Percentiles rank a stretch among this genome's conserved stretches.
phyloP scores from a whole-genome alignment of 805 yeast species.

The Candida lessepsii region DNA sequence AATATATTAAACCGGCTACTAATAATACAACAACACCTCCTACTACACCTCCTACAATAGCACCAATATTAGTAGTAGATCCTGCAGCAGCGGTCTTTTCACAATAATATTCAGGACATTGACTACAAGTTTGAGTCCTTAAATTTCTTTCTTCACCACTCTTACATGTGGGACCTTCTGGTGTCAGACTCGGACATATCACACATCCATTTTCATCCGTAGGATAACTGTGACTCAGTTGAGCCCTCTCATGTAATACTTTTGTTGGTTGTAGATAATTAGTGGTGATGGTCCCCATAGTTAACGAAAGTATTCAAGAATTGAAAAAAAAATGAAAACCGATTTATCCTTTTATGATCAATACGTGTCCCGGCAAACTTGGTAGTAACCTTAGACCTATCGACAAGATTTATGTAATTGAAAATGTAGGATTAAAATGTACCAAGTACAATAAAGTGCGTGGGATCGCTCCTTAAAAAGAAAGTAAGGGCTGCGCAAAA shows the following conservation, averaged over 20 bases:
- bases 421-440: background rate
- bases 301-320: background rate
- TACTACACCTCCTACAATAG: constrained; percentile 42
- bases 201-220: constrained; percentile 33
- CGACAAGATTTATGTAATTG: background rate
- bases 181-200: constrained; percentile 26
- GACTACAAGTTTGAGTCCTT: constrained; percentile 22
- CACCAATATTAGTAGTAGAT: constrained; percentile 28
- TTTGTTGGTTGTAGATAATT: background rate
- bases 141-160: constrained; percentile 23
- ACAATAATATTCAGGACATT: constrained; percentile 28
- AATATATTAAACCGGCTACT: constrained; percentile 26
- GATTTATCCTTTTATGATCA: no score
- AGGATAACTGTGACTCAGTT: constrained; percentile 9
- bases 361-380: no score
- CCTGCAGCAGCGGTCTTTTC: constrained; percentile 11
- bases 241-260: constrained; percentile 5
- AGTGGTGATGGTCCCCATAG: background rate
- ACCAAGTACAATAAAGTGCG: no score
- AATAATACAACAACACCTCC: constrained; percentile 35
- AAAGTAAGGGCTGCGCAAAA: constrained; percentile 4
- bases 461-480: constrained; percentile 3
- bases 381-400: no score
- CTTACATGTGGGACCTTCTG: constrained; percentile 29
- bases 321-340: no score